Conservation (phyloP, 2,329 filamentous ascomycete genomes). For the Keithomyces neogunnii region DNA sequence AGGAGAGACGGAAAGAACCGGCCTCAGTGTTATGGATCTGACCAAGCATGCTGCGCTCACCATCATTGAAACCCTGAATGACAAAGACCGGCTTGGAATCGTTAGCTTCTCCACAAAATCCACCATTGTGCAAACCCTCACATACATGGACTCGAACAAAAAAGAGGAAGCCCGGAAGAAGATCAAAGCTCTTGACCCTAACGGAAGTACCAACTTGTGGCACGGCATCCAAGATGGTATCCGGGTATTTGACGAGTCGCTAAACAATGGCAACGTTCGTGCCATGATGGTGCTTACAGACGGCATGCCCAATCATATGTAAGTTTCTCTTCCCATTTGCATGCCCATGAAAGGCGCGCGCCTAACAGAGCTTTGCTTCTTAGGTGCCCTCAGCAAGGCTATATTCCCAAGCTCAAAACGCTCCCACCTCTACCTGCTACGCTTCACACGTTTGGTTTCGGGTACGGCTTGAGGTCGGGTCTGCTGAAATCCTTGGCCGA, state of each 20-base stretch:
- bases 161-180: conserved; percentile 33
- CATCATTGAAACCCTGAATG: conserved; percentile 46
- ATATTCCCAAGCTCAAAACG: conserved; percentile 42
- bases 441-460: conserved; percentile 30
- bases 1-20: conserved; percentile 36
- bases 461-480: conserved; percentile 29
- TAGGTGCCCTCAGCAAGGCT: conserved; percentile 42
- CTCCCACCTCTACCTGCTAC: conserved; percentile 32
- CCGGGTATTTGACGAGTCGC: conserved; percentile 31
- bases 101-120: conserved; percentile 42
- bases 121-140: conserved; percentile 35
- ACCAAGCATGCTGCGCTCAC: conserved; percentile 51
- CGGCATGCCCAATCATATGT: conserved; percentile 46
- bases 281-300: conserved; percentile 48
- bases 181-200: conserved; percentile 32
- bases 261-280: conserved; percentile 29
- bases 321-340: conserved; percentile 7
- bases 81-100: conserved; percentile 47
- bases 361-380: neutral
- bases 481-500: conserved; percentile 54
- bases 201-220: conserved; percentile 47
- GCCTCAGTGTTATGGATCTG: conserved; percentile 48
- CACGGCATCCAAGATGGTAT: conserved; percentile 44
- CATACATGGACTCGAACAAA: conserved; percentile 35
- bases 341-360: neutral